These are phyloP conservation scores for Pseudopithomyces maydicus DNA, from an alignment of 2,329 filamentous ascomycete genomes.

Conservation along the genomic window DNA sequence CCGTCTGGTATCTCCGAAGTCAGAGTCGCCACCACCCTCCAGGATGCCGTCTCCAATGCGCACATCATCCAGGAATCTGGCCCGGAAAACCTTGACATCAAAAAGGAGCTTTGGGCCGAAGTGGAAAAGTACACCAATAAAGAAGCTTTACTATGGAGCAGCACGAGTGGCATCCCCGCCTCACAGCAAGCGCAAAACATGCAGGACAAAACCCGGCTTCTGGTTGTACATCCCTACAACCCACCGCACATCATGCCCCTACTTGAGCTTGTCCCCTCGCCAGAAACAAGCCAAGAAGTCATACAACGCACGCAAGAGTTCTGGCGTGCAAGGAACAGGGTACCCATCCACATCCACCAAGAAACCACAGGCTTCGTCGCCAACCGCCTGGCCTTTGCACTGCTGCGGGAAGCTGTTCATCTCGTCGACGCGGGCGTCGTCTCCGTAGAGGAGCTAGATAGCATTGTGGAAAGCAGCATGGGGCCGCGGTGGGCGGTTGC, in stretches of 20 bases:
- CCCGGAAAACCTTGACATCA: slow-evolving; percentile 59
- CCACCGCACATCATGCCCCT: slow-evolving; percentile 67
- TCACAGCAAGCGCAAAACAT: slow-evolving; percentile 54
- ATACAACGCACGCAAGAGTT: slow-evolving; percentile 52
- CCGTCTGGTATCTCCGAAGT: slow-evolving; percentile 39
- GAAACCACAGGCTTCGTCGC: slow-evolving; percentile 63
- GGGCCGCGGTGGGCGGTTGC: slow-evolving; percentile 61
- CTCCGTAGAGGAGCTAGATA: slow-evolving; percentile 58
- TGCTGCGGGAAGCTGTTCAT: slow-evolving; percentile 61
- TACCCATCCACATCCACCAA: slow-evolving; percentile 57
- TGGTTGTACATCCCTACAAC: slow-evolving; percentile 67
- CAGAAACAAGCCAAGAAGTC: slow-evolving; percentile 45
- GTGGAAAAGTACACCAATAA: slow-evolving; percentile 53
- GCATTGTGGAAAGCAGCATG: slow-evolving; percentile 57
- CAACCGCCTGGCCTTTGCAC: slow-evolving; percentile 62
- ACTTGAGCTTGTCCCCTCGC: slow-evolving; percentile 61
- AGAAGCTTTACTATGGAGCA: slow-evolving; percentile 60
- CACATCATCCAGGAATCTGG: slow-evolving; percentile 65
- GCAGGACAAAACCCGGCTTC: slow-evolving; percentile 50
- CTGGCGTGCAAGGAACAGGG: slow-evolving; percentile 49
- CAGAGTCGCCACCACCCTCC: slow-evolving; percentile 36
- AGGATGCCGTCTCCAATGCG: slow-evolving; percentile 52
- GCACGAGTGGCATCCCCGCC: slow-evolving; percentile 63
- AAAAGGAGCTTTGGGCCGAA: slow-evolving; percentile 57
- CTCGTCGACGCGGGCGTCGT: slow-evolving; percentile 60